Percentiles rank a stretch among this genome's conserved stretches.
These are phyloP conservation scores for Aspergillus biplanus DNA, from an alignment of 495 filamentous ascomycete species.

Conservation along the genomic window DNA sequence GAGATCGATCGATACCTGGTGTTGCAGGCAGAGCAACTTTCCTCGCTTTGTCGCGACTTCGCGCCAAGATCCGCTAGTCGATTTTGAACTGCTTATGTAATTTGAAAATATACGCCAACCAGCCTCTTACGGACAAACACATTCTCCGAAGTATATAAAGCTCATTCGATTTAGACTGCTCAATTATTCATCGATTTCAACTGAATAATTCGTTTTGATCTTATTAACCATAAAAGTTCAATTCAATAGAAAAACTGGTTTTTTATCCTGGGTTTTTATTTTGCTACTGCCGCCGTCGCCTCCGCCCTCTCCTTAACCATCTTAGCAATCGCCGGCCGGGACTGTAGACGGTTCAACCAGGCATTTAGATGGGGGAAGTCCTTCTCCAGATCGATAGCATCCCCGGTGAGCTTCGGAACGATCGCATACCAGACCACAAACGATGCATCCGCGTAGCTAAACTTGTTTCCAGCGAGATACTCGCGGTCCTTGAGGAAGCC, in stretches of 20 bases:
- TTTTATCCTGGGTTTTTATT: not conserved
- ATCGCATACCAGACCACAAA: slow-evolving; percentile 59
- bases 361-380: slow-evolving; percentile 44
- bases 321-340: slow-evolving; percentile 45
- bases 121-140: not conserved
- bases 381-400: slow-evolving; percentile 36
- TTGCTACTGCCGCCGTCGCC: slow-evolving; percentile 3
- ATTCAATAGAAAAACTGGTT: too few relatives aligned
- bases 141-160: too few relatives aligned
- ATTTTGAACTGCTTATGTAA: slow-evolving; percentile 13
- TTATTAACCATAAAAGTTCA: too few relatives aligned
- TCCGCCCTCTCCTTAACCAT: slow-evolving; percentile 39
- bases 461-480: slow-evolving; percentile 63
- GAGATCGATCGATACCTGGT: slow-evolving; percentile 9
- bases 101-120: not conserved
- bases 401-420: slow-evolving; percentile 21
- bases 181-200: too few relatives aligned
- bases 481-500: slow-evolving; percentile 51
- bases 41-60: slow-evolving; percentile 22
- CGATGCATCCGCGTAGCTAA: slow-evolving; percentile 60
- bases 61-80: slow-evolving; percentile 20
- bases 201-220: too few relatives aligned
- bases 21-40: slow-evolving; percentile 20
- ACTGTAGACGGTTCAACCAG: slow-evolving; percentile 49
- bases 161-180: too few relatives aligned